phyloP scores from a whole-genome alignment of 148 eudicot species.

The Chenopodium formosanum region DNA sequence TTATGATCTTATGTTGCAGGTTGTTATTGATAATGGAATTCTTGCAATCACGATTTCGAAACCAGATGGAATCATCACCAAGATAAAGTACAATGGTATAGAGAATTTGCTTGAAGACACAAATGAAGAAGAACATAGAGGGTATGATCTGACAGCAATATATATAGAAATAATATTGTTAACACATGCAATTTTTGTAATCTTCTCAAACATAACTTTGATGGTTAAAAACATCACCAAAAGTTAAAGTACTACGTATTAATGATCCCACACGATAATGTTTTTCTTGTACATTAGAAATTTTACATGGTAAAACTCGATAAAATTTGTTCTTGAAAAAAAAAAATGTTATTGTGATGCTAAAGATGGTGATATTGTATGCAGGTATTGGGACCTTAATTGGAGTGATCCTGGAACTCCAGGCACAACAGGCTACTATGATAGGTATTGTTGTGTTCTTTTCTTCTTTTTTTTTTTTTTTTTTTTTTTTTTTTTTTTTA shows the following conservation, averaged over 20 bases:
- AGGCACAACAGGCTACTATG: slow-evolving; percentile 64
- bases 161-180: too few relatives aligned
- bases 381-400: slow-evolving; percentile 75
- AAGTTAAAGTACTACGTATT: too few relatives aligned
- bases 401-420: slow-evolving; percentile 60
- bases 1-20: slow-evolving; percentile 34
- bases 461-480: too few relatives aligned
- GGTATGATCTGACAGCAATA: slow-evolving; percentile 30
- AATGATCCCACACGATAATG: too few relatives aligned
- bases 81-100: slow-evolving; percentile 59
- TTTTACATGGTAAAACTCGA: neutral
- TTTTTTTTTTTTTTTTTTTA: too few relatives aligned
- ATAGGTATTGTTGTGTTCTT: slow-evolving; percentile 26
- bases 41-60: slow-evolving; percentile 74
- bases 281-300: too few relatives aligned
- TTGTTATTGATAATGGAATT: slow-evolving; percentile 74
- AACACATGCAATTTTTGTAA: too few relatives aligned
- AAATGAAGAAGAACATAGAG: slow-evolving; percentile 63
- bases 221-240: too few relatives aligned
- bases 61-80: slow-evolving; percentile 74
- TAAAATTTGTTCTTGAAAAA: neutral
- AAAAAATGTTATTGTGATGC: neutral
- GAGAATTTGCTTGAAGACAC: slow-evolving; percentile 74
- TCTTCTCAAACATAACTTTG: too few relatives aligned
- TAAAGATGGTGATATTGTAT: neutral